These are phyloP conservation scores for Hericium coralloides DNA, from an alignment of 768 basidiomycete species.

Conservation along the genomic window DNA sequence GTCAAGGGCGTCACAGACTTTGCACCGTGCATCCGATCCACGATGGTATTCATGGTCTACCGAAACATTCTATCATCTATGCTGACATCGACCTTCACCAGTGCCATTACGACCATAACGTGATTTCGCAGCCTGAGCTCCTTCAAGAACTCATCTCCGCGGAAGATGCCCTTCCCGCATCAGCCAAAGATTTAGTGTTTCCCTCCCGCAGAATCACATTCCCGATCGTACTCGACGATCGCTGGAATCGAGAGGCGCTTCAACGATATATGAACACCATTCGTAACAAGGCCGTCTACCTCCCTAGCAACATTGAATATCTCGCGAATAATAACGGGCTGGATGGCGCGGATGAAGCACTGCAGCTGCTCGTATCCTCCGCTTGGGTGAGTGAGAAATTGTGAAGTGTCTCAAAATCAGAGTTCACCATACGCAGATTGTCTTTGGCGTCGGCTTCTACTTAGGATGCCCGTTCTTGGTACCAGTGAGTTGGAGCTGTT, in stretches of 20 bases:
- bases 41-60: conserved; percentile 33
- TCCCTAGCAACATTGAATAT: conserved; percentile 63
- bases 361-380: conserved; percentile 32
- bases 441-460: conserved; percentile 57
- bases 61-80: neutral
- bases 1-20: conserved; percentile 32
- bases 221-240: conserved; percentile 56
- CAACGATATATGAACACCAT: conserved; percentile 47
- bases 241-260: conserved; percentile 46
- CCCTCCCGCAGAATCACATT: conserved; percentile 46
- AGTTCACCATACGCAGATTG: conserved; percentile 31
- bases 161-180: conserved; percentile 31
- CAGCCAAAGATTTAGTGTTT: conserved; percentile 33
- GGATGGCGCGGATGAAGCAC: conserved; percentile 30
- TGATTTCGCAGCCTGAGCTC: conserved; percentile 34
- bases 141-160: conserved; percentile 31
- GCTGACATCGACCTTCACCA: conserved; percentile 13
- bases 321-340: conserved; percentile 56
- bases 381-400: conserved; percentile 37
- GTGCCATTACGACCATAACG: conserved; percentile 40
- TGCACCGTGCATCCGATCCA: conserved; percentile 47
- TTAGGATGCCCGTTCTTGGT: conserved; percentile 55
- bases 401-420: too few relatives aligned
- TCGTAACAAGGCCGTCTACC: conserved; percentile 50
- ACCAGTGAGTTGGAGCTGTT: conserved; percentile 31